Base-by-base conservation (phyloP, 768 basidiomycete genomes). In the Russula virescens region DNA sequence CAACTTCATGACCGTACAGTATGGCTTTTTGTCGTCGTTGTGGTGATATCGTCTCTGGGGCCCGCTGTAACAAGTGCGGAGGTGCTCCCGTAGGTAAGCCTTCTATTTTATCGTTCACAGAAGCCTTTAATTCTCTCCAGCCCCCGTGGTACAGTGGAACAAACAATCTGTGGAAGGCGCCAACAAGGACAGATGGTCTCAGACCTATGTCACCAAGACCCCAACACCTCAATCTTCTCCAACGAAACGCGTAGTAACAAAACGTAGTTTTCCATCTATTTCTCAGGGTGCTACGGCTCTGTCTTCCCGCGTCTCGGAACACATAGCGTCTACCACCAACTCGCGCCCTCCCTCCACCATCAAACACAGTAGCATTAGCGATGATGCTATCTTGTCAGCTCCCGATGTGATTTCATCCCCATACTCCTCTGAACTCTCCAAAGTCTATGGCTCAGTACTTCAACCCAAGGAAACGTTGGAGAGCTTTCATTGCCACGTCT, bases 1-100 rank as follows among this genome's bases (percentile, higher is more conserved):
- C 31, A 31, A 31, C 31, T 31, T 31, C 3, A 31, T 31, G 38
- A 38, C 10, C 38, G 5, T 26, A 48, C 23, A 26, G 35, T 1
- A 93, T 93, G 91, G 88, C 87, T 25, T 93, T 93, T 70, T 94
- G 91, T 76, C 81, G 88, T 62, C 80, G 89, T 71, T 94, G 91
- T 70, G 91, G 91, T 61, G 88, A 92, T 65, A 91, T 94, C 62
- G 89, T 92, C 35, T 71, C 78, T 40, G 83, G 83, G 53, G 73
- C 76, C 47, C 87, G 87, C 56, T 92, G 89, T 74, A 53, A 40
- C 9, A 86, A 82, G 73, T 94, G 91, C 73, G 91, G 91, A 66
- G 91, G 91, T 58, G 76, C 79, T 19, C 76, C 88, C 58, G 91
- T 89, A 58, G 90, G 91, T 92, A 71, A 69, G 91, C 79, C 56